Conservation (phyloP, 208 protist genomes). For the Polymyxa betae region DNA sequence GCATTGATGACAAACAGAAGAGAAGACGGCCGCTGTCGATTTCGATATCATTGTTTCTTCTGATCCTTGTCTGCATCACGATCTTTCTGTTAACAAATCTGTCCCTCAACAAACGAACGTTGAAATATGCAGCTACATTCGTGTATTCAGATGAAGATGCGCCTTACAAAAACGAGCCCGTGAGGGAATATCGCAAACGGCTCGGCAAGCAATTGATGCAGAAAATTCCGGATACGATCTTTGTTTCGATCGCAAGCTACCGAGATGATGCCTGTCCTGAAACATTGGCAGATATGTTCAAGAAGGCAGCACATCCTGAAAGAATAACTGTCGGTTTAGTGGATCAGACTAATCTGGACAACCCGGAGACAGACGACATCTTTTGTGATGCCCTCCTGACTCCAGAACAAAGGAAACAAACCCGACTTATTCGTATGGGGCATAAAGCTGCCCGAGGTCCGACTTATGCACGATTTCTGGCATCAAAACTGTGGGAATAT, state of each 20-base stretch:
- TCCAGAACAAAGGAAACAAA: neutral
- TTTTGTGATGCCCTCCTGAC: neutral
- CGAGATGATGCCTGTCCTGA: neutral
- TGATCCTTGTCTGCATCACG: too few species aligned
- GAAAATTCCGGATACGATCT: neutral
- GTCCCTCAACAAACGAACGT: too few species aligned
- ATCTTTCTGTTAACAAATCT: too few species aligned
- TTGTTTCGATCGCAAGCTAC: constrained; percentile 12
- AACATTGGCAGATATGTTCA: neutral
- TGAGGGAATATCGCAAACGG: neutral
- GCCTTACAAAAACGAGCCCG: neutral
- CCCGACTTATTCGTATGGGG: neutral
- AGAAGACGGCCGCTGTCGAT: too few species aligned
- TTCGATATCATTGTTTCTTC: too few species aligned
- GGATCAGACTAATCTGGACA: neutral
- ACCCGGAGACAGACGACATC: neutral
- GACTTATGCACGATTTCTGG: neutral
- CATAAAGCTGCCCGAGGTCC: neutral
- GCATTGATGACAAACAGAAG: too few species aligned
- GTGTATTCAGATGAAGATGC: neutral
- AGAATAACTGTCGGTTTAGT: neutral
- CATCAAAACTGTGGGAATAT: constrained; percentile 30
- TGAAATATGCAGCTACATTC: too few species aligned
- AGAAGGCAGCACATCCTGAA: neutral
- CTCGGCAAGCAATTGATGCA: neutral